A percentile compares a stretch with the other conserved stretches of the same genome.
phyloP scores from a whole-genome alignment of 2,329 filamentous ascomycete species.

The Pezicula rhizophila region DNA sequence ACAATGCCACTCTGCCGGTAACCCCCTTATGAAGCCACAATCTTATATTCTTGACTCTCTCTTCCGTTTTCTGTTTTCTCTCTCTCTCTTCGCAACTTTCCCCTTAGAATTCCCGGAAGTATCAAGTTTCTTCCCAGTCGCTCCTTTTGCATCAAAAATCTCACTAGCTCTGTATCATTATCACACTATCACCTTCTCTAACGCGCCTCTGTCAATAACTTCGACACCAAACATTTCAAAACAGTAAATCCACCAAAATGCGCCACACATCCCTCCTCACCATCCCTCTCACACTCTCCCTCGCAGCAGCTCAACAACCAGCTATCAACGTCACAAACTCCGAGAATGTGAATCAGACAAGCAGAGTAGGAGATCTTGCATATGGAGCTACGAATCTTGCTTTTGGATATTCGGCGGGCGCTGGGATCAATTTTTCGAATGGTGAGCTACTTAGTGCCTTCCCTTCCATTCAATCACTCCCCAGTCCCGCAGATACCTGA shows the following conservation, averaged over 20 bases:
- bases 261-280: not conserved
- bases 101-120: too few relatives aligned
- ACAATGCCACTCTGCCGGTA: too few relatives aligned
- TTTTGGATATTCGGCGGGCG: slow-evolving; percentile 1
- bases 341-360: not conserved
- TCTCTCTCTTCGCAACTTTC: too few relatives aligned
- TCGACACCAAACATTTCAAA: too few relatives aligned
- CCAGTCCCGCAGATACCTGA: not conserved
- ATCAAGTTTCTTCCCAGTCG: too few relatives aligned
- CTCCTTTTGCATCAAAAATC: too few relatives aligned
- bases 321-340: not conserved
- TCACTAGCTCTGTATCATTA: too few relatives aligned
- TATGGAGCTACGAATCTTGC: not conserved
- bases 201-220: too few relatives aligned
- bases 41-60: too few relatives aligned
- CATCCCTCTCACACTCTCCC: not conserved
- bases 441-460: not conserved
- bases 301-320: not conserved
- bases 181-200: too few relatives aligned
- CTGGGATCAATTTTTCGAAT: not conserved
- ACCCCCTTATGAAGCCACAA: too few relatives aligned
- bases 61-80: too few relatives aligned
- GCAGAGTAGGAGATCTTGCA: not conserved
- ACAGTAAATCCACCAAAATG: not conserved
- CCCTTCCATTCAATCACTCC: not conserved